Base-by-base conservation (phyloP, 2,329 filamentous ascomycete genomes). In the Xylariaceae sp. region DNA sequence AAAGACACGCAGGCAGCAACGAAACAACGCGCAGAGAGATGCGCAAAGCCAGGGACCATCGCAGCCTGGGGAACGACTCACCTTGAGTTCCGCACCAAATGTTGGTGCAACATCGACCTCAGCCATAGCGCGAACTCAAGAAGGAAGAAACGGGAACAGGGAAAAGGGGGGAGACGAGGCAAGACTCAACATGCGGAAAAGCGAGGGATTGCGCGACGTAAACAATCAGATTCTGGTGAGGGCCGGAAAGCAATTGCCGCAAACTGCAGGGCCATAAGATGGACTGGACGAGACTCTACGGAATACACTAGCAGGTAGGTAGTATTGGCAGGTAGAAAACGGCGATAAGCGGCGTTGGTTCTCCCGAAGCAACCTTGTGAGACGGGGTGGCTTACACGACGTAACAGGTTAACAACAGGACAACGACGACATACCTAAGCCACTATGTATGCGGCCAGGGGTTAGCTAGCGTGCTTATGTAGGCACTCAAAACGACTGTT, bases 51-150 rank as follows among this genome's bases (percentile, higher is more conserved):
- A 51, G 15, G 39, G 23, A n/a, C 18, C 55, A 55, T 48, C 18
- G 41, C 7, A 35, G 48, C 52, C 57, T 62, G 71, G 63, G 71
- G 63, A 67, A 58, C 41, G 18, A 59, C 77, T 63, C 78, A 92
- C 92, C 88, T 96, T 97, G 74, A 97, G 82, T 80, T 97, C 92
- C 60, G 88, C 85, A 77, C 94, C 94, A 76, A 99, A 96, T 69
- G 90, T 89, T 72, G 90, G 90, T 78, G 86, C 82, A 72, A 83
- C 85, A 69, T 95, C 91, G 75, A 90, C 83, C 76, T 92, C 89
- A 72, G 88, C 87, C 90, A 95, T 96, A 67, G 66, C 75, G 49
- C 23, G 68, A 64, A 62, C 55, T 60, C 57, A 49, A 58, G 52
- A 64, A 51, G 57, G 37, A 41, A 51, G 57, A 13, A 41, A 58